These are phyloP conservation scores for Mycothermus thermophilus DNA, from an alignment of 495 filamentous ascomycete species.

Conservation along the genomic window DNA sequence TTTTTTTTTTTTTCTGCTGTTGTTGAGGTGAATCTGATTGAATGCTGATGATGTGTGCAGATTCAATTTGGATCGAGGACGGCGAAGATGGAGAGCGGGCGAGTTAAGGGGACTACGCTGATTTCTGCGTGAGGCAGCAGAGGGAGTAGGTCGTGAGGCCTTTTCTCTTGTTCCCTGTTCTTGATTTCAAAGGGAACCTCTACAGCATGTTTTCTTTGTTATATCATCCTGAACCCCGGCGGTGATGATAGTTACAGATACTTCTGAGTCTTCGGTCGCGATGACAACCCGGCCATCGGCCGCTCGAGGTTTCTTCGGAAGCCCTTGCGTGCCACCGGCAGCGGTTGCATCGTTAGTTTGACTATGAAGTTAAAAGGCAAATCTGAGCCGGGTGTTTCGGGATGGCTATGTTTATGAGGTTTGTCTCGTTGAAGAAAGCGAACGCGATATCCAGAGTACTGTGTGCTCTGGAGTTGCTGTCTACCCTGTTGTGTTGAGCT, in stretches of 20 bases:
- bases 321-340: constrained; percentile 12
- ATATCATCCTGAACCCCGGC: constrained; percentile 28
- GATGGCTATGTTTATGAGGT: background rate
- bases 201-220: no score
- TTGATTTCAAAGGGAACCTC: no score
- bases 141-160: no score
- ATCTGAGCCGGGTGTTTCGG: constrained; percentile 25
- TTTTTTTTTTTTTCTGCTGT: background rate
- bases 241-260: constrained; percentile 47
- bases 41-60: no score
- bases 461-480: no score
- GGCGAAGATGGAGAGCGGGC: constrained; percentile 70
- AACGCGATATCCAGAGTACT: no score
- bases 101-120: constrained; percentile 51
- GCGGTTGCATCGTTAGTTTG: constrained; percentile 9
- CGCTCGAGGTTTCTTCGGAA: constrained; percentile 18
- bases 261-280: constrained; percentile 38
- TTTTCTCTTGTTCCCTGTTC: no score
- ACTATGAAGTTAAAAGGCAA: constrained; percentile 36
- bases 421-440: no score
- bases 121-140: no score
- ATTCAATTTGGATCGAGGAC: constrained; percentile 80
- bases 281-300: constrained; percentile 9
- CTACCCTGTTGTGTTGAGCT: no score
- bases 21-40: no score